Evolutionary conservation across 441 rosid genomes (phyloP).

Genomic region (Daphne laureola): DNA sequence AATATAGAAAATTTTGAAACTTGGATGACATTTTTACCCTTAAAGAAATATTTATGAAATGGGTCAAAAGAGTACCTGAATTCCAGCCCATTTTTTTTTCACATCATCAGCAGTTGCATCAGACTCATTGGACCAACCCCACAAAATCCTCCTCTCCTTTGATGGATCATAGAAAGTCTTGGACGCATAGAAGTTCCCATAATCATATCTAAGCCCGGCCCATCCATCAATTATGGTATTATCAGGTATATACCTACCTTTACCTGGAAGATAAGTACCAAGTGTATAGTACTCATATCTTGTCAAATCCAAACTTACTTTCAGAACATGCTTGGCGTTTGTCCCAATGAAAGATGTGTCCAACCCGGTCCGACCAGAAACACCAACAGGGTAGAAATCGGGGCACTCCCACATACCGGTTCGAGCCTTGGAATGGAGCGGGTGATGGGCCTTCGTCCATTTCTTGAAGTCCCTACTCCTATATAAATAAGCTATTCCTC

Average conservation of each 20-base stretch:
- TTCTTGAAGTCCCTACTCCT: slow-evolving; percentile 51
- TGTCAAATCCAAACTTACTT: slow-evolving; percentile 67
- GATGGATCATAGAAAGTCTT: slow-evolving; percentile 66
- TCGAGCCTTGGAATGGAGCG: slow-evolving; percentile 33
- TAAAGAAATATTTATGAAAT: no score
- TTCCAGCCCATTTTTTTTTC: slow-evolving; percentile 74
- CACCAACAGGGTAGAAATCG: slow-evolving; percentile 64
- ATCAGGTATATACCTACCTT: slow-evolving; percentile 51
- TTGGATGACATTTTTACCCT: no score
- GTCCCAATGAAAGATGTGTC: slow-evolving; percentile 33
- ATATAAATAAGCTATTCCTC: slow-evolving; percentile 60
- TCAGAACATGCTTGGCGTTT: slow-evolving; percentile 44
- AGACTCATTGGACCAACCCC: slow-evolving; percentile 95
- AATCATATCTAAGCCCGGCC: slow-evolving; percentile 73
- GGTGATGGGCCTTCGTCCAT: slow-evolving; percentile 64
- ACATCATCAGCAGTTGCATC: slow-evolving; percentile 34
- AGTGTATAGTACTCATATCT: slow-evolving; percentile 72
- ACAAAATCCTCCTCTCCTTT: slow-evolving; percentile 52
- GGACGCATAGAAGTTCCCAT: slow-evolving; percentile 84
- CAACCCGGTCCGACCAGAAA: slow-evolving; percentile 30
- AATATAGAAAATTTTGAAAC: no score
- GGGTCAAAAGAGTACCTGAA: slow-evolving; percentile 37
- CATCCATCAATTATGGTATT: slow-evolving; percentile 47
- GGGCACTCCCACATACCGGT: slow-evolving; percentile 92
- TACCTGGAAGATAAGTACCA: slow-evolving; percentile 37